Conservation (phyloP, 31 red algal species). For the Asparagopsis taxiformis region DNA sequence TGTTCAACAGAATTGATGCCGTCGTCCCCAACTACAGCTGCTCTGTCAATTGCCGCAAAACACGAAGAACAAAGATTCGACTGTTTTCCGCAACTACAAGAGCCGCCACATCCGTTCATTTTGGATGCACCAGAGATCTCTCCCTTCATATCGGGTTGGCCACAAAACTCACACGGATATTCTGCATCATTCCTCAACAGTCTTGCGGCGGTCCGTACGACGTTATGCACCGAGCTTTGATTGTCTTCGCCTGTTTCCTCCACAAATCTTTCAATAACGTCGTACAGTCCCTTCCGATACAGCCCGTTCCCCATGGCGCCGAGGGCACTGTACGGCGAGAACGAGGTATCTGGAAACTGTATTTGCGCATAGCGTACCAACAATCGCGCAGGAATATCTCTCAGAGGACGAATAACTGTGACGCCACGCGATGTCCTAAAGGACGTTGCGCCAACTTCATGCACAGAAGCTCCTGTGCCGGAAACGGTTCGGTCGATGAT, state of each 20-base stretch:
- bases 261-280: constrained; percentile 7
- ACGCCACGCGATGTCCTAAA: background rate
- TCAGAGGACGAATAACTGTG: constrained; percentile 17
- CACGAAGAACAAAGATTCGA: no score
- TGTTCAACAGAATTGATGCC: no score
- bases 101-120: no score
- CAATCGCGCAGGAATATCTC: constrained; percentile 15
- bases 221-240: constrained; percentile 18
- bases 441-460: background rate
- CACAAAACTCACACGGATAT: no score
- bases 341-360: constrained; percentile 6
- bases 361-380: constrained; percentile 29
- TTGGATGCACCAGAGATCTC: no score
- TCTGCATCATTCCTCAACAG: background rate
- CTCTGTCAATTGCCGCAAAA: no score
- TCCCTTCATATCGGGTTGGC: no score
- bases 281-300: no score
- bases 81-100: no score
- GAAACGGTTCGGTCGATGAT: background rate
- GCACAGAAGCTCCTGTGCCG: constrained; percentile 11
- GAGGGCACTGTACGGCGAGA: background rate
- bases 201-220: constrained; percentile 15
- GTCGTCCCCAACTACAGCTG: no score
- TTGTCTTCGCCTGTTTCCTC: constrained; percentile 10
- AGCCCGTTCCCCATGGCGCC: no score